Evolutionary conservation across 208 protist genomes (phyloP).

Genomic region (Herpetomonas tarakana): DNA sequence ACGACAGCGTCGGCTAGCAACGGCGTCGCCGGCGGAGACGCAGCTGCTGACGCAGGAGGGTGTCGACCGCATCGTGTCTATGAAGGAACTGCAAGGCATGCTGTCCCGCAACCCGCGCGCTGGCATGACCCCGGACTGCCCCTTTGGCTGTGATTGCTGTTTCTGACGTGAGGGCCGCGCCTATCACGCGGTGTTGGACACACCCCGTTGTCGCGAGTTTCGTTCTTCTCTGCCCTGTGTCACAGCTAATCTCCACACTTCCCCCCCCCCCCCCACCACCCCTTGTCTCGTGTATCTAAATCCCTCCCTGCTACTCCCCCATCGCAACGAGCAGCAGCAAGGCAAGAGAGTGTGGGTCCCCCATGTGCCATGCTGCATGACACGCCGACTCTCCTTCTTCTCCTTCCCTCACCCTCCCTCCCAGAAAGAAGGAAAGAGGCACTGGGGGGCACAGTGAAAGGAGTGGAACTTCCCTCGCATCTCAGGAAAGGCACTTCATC

Average conservation of each 20-base stretch:
- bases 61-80: constrained; percentile 74
- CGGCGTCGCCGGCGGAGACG: constrained; percentile 3
- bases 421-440: too few species aligned
- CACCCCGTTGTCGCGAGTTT: not conserved
- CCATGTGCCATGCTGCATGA: too few species aligned
- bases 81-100: constrained; percentile 75
- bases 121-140: constrained; percentile 86
- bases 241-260: not conserved
- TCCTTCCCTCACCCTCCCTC: too few species aligned
- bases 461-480: too few species aligned
- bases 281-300: not conserved
- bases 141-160: constrained; percentile 91
- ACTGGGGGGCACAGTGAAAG: too few species aligned
- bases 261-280: not conserved
- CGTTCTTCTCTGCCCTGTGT: too few species aligned
- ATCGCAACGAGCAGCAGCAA: not conserved
- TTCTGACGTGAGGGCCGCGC: constrained; percentile 37
- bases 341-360: too few species aligned
- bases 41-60: constrained; percentile 37
- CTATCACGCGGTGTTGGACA: not conserved
- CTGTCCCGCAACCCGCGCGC: constrained; percentile 67
- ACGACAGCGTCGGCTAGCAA: not conserved
- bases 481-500: too few species aligned
- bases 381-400: too few species aligned
- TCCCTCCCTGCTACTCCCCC: not conserved